These are phyloP conservation scores for Alternaria dauci DNA, from an alignment of 2,329 filamentous ascomycete species.

Conservation along the genomic window DNA sequence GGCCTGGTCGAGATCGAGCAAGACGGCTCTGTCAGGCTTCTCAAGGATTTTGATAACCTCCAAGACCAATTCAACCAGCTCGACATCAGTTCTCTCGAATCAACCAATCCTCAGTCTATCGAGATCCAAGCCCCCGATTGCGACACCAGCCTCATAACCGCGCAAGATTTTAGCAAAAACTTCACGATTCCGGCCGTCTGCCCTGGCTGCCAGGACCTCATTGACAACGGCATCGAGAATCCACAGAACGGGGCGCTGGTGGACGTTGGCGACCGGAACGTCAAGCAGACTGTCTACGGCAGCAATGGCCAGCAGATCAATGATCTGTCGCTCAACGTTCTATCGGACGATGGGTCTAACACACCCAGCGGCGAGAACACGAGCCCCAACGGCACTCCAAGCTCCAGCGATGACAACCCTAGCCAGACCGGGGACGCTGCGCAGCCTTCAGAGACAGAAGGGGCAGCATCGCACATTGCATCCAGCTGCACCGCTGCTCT, in stretches of 20 bases:
- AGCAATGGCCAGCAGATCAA: conserved; percentile 66
- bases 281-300: conserved; percentile 66
- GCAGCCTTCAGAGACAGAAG: conserved; percentile 28
- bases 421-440: conserved; percentile 22
- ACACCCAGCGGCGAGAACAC: conserved; percentile 57
- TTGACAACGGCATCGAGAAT: conserved; percentile 75
- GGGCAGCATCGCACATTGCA: conserved; percentile 13
- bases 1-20: conserved; percentile 58
- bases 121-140: conserved; percentile 70
- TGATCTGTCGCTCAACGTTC: conserved; percentile 66
- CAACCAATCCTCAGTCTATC: conserved; percentile 65
- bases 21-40: conserved; percentile 55
- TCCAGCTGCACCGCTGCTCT: conserved; percentile 6
- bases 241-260: conserved; percentile 67
- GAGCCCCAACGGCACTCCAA: conserved; percentile 20
- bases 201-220: conserved; percentile 75
- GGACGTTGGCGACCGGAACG: conserved; percentile 63
- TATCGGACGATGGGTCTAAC: conserved; percentile 64
- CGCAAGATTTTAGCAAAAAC: conserved; percentile 73
- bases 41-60: conserved; percentile 69
- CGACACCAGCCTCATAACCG: conserved; percentile 69
- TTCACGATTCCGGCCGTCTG: conserved; percentile 77
- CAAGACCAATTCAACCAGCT: conserved; percentile 77
- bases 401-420: background rate
- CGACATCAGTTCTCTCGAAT: conserved; percentile 73